Percentiles rank a stretch among this genome's conserved stretches.
phyloP scores from a whole-genome alignment of 495 filamentous ascomycete genomes.

The Annulohypoxylon stygium region DNA sequence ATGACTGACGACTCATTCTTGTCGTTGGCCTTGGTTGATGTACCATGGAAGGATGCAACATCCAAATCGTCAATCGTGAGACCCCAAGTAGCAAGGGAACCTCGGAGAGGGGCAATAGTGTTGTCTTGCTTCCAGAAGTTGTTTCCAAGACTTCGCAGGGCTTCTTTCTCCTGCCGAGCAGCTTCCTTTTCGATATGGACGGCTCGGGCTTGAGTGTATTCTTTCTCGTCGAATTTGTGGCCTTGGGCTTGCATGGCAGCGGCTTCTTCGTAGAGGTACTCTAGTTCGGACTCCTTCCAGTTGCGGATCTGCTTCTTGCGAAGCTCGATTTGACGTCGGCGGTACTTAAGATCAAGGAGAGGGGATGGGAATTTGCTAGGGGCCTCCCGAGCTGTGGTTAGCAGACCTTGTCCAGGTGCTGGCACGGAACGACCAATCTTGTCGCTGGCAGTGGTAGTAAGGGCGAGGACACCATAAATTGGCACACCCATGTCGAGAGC shows the following conservation, averaged over 20 bases:
- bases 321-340: slow-evolving; percentile 91
- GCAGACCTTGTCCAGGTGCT: slow-evolving; percentile 94
- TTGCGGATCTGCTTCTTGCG: slow-evolving; percentile 91
- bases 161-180: slow-evolving; percentile 89
- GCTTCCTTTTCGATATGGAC: slow-evolving; percentile 91
- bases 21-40: slow-evolving; percentile 97
- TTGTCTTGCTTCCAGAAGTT: slow-evolving; percentile 98
- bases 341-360: slow-evolving; percentile 95
- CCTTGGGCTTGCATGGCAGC: slow-evolving; percentile 89
- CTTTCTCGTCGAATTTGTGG: slow-evolving; percentile 77
- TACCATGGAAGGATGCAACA: slow-evolving; percentile 98
- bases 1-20: slow-evolving; percentile 99
- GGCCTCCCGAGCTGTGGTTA: slow-evolving; percentile 96
- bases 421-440: slow-evolving; percentile 98
- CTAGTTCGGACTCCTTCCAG: slow-evolving; percentile 94
- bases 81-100: slow-evolving; percentile 96
- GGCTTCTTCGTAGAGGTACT: slow-evolving; percentile 92
- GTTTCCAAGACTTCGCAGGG: slow-evolving; percentile 90
- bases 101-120: slow-evolving; percentile 92
- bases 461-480: slow-evolving; percentile 93
- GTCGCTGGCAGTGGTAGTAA: slow-evolving; percentile 98
- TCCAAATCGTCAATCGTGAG: slow-evolving; percentile 95
- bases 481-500: slow-evolving; percentile 99
- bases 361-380: slow-evolving; percentile 93
- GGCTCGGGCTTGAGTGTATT: slow-evolving; percentile 88